Percentiles rank a stretch among this genome's conserved stretches.
These are phyloP conservation scores for Astrocystis sublimbata DNA, from an alignment of 495 filamentous ascomycete species.

Conservation along the genomic window DNA sequence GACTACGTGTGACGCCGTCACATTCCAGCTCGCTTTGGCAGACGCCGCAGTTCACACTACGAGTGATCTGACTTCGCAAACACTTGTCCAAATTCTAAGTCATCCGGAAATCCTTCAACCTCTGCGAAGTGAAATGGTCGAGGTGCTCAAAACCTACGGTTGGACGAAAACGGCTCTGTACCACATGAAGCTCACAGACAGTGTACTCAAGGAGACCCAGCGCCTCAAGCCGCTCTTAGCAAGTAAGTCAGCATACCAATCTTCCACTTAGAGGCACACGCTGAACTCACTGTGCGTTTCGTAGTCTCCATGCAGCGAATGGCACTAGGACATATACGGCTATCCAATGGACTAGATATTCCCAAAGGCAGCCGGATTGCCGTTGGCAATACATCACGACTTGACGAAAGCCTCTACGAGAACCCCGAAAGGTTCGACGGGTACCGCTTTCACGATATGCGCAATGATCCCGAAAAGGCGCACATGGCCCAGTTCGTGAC, in stretches of 20 bases:
- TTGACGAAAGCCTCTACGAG: slow-evolving; percentile 44
- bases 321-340: slow-evolving; percentile 35
- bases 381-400: slow-evolving; percentile 34
- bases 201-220: slow-evolving; percentile 49
- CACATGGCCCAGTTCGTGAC: slow-evolving; percentile 47
- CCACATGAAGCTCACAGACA: slow-evolving; percentile 56
- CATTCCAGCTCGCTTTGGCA: slow-evolving; percentile 31
- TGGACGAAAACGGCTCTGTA: slow-evolving; percentile 51
- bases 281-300: background rate
- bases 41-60: slow-evolving; percentile 41
- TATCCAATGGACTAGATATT: slow-evolving; percentile 53
- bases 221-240: slow-evolving; percentile 40
- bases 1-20: slow-evolving; percentile 28
- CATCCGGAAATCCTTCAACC: slow-evolving; percentile 37
- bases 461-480: slow-evolving; percentile 40
- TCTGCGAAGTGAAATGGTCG: slow-evolving; percentile 39
- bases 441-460: slow-evolving; percentile 48
- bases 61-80: slow-evolving; percentile 39
- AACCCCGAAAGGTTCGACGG: slow-evolving; percentile 48
- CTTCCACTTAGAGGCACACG: background rate
- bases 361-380: slow-evolving; percentile 45
- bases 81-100: slow-evolving; percentile 36
- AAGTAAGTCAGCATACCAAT: slow-evolving; percentile 27
- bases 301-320: slow-evolving; percentile 33
- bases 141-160: slow-evolving; percentile 33